These are phyloP conservation scores for Tripterygium wilfordii DNA, from an alignment of 177 flowering plant species.

Conservation along the genomic window DNA sequence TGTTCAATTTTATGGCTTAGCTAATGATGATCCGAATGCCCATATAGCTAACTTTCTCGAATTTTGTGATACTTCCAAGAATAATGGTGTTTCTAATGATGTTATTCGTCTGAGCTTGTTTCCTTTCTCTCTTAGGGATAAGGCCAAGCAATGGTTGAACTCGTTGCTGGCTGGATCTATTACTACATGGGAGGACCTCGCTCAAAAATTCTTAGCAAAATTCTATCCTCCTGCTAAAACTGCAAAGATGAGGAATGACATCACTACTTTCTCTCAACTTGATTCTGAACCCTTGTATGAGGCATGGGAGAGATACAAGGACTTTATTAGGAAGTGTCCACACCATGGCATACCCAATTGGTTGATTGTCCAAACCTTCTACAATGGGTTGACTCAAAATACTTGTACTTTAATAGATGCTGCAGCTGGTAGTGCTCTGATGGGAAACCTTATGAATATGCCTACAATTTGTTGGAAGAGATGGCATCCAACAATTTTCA, in stretches of 20 bases:
- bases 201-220: constrained; percentile 1
- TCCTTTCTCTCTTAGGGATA: constrained; percentile 3
- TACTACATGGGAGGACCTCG: constrained; percentile 2
- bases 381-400: background rate
- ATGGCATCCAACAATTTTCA: background rate
- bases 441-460: background rate
- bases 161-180: background rate
- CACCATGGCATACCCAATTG: constrained; percentile 10
- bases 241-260: background rate
- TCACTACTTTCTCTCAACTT: background rate
- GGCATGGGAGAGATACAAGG: constrained; percentile 6
- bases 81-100: constrained; percentile 1
- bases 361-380: constrained; percentile 2
- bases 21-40: background rate
- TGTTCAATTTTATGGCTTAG: background rate
- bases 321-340: constrained; percentile 6
- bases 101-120: constrained; percentile 1
- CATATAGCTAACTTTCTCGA: background rate
- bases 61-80: constrained; percentile 6
- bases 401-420: background rate
- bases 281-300: background rate
- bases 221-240: constrained; percentile 5
- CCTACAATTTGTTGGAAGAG: background rate
- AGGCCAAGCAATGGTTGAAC: background rate
- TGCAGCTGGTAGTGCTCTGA: background rate